Conservation (phyloP, 371 early-diverging fungal species). For the Gilbertella persicaria region DNA sequence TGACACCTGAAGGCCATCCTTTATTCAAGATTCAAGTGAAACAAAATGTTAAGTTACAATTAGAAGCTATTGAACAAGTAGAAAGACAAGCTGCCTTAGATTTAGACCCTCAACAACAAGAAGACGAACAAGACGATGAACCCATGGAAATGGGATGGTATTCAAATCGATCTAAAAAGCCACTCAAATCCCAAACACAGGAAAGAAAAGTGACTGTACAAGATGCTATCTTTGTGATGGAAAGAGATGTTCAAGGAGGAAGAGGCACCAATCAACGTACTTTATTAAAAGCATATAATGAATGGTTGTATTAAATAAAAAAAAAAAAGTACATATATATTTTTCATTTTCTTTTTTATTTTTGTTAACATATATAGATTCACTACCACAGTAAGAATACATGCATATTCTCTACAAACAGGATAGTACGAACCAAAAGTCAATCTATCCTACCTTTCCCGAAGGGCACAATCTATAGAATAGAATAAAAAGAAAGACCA, state of each 20-base stretch:
- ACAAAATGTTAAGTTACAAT: conserved; percentile 70
- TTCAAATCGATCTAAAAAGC: conserved; percentile 10
- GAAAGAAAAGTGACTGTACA: conserved; percentile 63
- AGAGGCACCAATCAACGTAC: conserved; percentile 59
- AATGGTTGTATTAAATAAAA: conserved; percentile 28
- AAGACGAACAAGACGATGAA: conserved; percentile 34
- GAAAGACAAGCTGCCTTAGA: conserved; percentile 62
- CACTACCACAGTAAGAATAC: conserved; percentile 1
- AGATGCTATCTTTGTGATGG: conserved; percentile 75
- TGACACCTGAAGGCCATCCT: conserved; percentile 54
- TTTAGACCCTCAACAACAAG: conserved; percentile 41
- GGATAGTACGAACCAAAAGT: conserved; percentile 2
- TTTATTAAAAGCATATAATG: conserved; percentile 62
- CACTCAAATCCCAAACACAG: conserved; percentile 8
- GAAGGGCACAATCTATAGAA: conserved; percentile 31
- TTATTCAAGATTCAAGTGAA: conserved; percentile 66
- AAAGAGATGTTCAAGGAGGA: conserved; percentile 69
- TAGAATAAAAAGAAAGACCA: conserved; percentile 23
- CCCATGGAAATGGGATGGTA: conserved; percentile 17
- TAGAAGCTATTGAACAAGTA: conserved; percentile 69
- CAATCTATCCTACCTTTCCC: conserved; percentile 32
- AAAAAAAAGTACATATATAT: conserved; percentile 4
- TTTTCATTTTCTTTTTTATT: conserved; percentile 9
- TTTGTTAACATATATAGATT: not conserved
- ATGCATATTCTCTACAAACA: no score